Conservation (phyloP, 257 asterid genomes). For the Solanum peruvianum region DNA sequence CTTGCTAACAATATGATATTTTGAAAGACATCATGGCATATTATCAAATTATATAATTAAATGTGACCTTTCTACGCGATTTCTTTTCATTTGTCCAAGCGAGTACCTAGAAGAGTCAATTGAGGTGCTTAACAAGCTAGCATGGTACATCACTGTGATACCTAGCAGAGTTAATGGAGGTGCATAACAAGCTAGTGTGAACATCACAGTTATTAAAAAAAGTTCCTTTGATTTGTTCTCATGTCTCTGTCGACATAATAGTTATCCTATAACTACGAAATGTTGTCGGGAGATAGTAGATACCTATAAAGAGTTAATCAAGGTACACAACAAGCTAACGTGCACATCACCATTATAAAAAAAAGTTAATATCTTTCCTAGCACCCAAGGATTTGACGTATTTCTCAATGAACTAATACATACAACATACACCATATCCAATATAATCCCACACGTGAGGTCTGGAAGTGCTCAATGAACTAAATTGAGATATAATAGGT, state of each 20-base stretch:
- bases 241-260: not conserved
- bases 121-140: not conserved
- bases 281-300: not conserved
- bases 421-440: not conserved
- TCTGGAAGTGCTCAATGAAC: not conserved
- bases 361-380: not conserved
- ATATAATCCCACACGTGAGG: not conserved
- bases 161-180: not conserved
- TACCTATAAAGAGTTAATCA: not conserved
- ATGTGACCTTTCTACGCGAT: not conserved
- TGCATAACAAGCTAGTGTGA: not conserved
- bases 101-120: not conserved
- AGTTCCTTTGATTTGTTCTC: not conserved
- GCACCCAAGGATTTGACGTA: not conserved
- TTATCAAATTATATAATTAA: not conserved
- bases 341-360: not conserved
- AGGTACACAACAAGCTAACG: not conserved
- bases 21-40: not conserved
- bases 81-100: not conserved
- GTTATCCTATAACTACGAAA: not conserved
- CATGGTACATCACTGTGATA: not conserved
- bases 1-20: not conserved
- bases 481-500: not conserved
- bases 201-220: not conserved
- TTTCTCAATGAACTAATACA: not conserved